Evolutionary conservation across 345 rosid genomes (phyloP).

Genomic region (Citrus maxima): DNA sequence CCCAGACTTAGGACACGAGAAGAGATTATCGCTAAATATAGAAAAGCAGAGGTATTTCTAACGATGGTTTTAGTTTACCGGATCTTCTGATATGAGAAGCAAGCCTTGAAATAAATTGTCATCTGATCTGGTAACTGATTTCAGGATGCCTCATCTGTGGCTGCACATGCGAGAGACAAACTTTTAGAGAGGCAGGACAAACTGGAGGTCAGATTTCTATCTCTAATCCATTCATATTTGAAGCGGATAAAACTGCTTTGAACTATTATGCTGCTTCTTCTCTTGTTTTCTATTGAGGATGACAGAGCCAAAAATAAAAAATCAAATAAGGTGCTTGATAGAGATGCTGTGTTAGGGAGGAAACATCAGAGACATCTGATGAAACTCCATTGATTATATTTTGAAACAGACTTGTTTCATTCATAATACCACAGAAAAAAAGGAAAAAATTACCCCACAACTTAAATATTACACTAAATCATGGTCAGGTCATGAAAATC

Average conservation of each 20-base stretch:
- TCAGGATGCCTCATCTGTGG: slow-evolving; percentile 50
- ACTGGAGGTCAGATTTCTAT: slow-evolving; percentile 33
- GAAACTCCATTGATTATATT: not conserved
- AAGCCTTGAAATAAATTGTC: not conserved
- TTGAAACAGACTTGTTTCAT: not conserved
- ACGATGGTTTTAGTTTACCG: not conserved
- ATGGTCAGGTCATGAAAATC: not conserved
- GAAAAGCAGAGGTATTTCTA: slow-evolving; percentile 38
- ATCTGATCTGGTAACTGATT: slow-evolving; percentile 6
- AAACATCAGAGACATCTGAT: not conserved
- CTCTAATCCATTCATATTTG: not conserved
- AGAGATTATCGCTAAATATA: slow-evolving; percentile 53
- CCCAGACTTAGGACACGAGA: slow-evolving; percentile 44
- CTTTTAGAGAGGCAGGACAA: slow-evolving; percentile 42
- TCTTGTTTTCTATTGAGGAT: not conserved
- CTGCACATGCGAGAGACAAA: slow-evolving; percentile 44
- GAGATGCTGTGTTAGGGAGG: not conserved
- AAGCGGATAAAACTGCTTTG: not conserved
- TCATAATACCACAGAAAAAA: not conserved
- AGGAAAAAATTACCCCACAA: not conserved
- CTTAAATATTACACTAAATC: not conserved
- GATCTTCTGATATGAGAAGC: not conserved
- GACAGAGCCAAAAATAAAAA: not conserved
- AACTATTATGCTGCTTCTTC: not conserved
- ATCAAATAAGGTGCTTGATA: not conserved